These are phyloP conservation scores for Eremothecium cymbalariae DNA, from an alignment of 1,139 yeast genomes.

Conservation along the genomic window DNA sequence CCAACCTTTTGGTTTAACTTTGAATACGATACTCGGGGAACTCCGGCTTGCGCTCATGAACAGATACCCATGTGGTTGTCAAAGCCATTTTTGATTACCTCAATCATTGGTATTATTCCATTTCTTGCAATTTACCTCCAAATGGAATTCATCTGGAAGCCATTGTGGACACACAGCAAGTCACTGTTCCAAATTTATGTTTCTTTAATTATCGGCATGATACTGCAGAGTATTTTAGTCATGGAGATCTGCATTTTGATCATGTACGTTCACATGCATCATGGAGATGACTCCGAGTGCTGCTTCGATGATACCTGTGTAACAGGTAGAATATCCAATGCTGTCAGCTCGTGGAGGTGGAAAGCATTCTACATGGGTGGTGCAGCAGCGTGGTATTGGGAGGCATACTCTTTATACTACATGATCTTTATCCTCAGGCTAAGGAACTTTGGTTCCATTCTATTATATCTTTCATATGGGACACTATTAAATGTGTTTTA, in stretches of 20 bases:
- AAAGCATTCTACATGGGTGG: conserved; percentile 65
- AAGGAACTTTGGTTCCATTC: conserved; percentile 58
- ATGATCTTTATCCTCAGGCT: conserved; percentile 48
- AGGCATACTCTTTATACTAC: conserved; percentile 61
- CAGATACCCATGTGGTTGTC: conserved; percentile 5
- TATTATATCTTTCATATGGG: conserved; percentile 67
- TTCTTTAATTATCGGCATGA: conserved; percentile 54
- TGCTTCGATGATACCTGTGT: conserved; percentile 1
- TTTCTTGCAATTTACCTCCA: conserved; percentile 79
- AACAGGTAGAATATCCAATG: background rate
- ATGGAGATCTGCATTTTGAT: conserved; percentile 47
- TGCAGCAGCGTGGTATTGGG: conserved; percentile 63
- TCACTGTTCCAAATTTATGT: conserved; percentile 78
- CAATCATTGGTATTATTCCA: conserved; percentile 61
- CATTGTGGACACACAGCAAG: conserved; percentile 74
- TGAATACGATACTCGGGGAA: conserved; percentile 1
- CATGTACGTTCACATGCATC: conserved; percentile 55
- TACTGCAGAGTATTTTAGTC: conserved; percentile 53
- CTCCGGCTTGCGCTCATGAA: background rate
- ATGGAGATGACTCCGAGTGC: conserved; percentile 30
- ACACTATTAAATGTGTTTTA: conserved; percentile 54
- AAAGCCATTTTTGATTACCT: conserved; percentile 7
- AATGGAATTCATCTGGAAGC: conserved; percentile 61
- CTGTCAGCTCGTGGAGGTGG: conserved; percentile 62
- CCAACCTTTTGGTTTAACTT: conserved; percentile 6